Evolutionary conservation across 768 basidiomycete genomes (phyloP).

Genomic region (Xerocomellus chrysenteron): DNA sequence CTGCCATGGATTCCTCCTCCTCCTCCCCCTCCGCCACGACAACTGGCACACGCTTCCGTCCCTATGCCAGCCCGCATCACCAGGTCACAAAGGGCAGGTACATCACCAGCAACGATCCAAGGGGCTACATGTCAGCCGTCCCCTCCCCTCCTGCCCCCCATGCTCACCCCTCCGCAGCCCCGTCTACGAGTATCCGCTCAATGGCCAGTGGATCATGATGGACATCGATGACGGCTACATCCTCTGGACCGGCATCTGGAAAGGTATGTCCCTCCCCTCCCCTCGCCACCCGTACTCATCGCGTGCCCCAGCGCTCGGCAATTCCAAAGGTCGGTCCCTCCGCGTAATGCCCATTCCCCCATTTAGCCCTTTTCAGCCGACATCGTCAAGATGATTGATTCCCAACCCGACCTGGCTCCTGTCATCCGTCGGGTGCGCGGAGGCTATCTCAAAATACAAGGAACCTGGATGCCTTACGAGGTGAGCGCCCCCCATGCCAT

Average conservation of each 20-base stretch:
- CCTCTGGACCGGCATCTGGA: constrained; percentile 93
- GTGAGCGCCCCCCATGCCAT: constrained; percentile 38
- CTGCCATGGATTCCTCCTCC: constrained; percentile 41
- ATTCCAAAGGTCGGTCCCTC: constrained; percentile 70
- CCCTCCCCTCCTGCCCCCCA: background rate
- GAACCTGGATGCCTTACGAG: constrained; percentile 94
- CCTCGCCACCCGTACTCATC: constrained; percentile 9
- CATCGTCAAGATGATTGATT: constrained; percentile 91
- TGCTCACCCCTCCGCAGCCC: constrained; percentile 44
- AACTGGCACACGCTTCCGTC: constrained; percentile 49
- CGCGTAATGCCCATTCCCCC: constrained; percentile 11
- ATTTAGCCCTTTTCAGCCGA: constrained; percentile 56
- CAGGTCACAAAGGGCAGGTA: constrained; percentile 85
- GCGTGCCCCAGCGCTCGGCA: constrained; percentile 62
- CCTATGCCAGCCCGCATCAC: constrained; percentile 73
- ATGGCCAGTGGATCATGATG: constrained; percentile 94
- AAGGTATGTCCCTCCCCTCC: constrained; percentile 51
- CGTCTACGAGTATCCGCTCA: constrained; percentile 87
- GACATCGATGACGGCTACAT: constrained; percentile 93
- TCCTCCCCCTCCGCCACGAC: constrained; percentile 27
- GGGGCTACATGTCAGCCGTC: constrained; percentile 77
- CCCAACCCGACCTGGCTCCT: constrained; percentile 81
- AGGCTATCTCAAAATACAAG: constrained; percentile 89
- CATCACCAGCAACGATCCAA: constrained; percentile 86
- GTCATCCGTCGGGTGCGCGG: constrained; percentile 83